Conservation (phyloP, 176 grass and related monocot genomes). For the maize (Zea mays) region DNA sequence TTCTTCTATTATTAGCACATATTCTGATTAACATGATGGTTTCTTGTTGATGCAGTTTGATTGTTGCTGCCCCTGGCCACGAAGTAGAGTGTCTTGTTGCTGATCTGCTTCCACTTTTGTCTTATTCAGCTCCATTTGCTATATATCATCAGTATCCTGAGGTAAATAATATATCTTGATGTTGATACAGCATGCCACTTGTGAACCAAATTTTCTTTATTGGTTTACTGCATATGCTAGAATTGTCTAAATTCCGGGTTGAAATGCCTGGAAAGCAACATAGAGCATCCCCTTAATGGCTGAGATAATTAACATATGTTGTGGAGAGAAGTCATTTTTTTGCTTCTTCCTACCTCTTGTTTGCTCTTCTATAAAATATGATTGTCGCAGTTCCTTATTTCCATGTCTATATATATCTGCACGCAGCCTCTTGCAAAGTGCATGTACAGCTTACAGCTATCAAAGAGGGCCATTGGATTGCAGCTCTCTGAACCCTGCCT, state of each 20-base stretch:
- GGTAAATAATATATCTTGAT: constrained; percentile 50
- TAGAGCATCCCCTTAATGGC: constrained; percentile 17
- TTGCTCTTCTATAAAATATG: constrained; percentile 23
- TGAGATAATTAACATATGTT: constrained; percentile 1
- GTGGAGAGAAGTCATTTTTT: not conserved
- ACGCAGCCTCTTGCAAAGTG: constrained; percentile 84
- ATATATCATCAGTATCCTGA: constrained; percentile 93
- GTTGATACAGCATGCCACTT: not conserved
- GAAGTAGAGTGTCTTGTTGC: constrained; percentile 68
- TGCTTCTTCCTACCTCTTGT: not conserved
- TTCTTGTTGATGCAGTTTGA: constrained; percentile 69
- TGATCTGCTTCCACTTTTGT: constrained; percentile 79
- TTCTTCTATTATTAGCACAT: not conserved
- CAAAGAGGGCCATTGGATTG: constrained; percentile 76
- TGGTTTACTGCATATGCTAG: not conserved
- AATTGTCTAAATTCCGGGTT: not conserved
- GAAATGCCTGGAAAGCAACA: not conserved
- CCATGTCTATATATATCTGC: not conserved
- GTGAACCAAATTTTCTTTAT: not conserved
- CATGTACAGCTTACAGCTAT: constrained; percentile 77
- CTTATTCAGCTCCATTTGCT: constrained; percentile 90
- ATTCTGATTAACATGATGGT: constrained; percentile 23
- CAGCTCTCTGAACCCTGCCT: constrained; percentile 95
- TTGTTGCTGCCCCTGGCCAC: constrained; percentile 74
- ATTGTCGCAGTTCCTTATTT: constrained; percentile 30